A percentile compares a stretch with the other conserved stretches of the same genome.
phyloP scores from a whole-genome alignment of 2,329 filamentous ascomycete genomes.

The Cladosporium sp. region DNA sequence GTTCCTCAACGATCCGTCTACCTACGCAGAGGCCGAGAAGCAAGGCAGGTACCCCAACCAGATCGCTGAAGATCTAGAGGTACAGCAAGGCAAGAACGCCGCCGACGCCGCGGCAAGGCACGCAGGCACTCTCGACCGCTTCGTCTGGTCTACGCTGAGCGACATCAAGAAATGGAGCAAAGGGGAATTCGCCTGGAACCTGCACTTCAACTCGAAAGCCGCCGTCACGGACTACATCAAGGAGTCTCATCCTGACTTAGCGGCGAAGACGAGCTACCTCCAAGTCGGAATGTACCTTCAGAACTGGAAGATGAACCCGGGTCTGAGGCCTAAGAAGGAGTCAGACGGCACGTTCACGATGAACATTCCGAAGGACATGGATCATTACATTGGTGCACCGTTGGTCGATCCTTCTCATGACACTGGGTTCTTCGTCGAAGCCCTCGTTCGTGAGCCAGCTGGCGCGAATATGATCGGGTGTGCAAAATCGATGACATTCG shows the following conservation, averaged over 20 bases:
- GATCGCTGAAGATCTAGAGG: slow-evolving; percentile 13
- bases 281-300: slow-evolving; percentile 31
- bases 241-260: slow-evolving; percentile 23
- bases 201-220: slow-evolving; percentile 41
- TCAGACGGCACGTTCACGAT: slow-evolving; percentile 14
- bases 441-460: slow-evolving; percentile 18
- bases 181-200: slow-evolving; percentile 37
- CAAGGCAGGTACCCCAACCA: slow-evolving; percentile 12
- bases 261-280: slow-evolving; percentile 27
- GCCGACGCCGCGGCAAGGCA: slow-evolving; percentile 12
- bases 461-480: slow-evolving; percentile 16
- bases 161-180: slow-evolving; percentile 33
- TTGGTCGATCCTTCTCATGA: slow-evolving; percentile 26
- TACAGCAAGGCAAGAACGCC: slow-evolving; percentile 19
- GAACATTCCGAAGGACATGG: background rate
- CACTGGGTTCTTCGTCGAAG: slow-evolving; percentile 28
- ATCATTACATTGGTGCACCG: slow-evolving; percentile 6
- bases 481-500: background rate
- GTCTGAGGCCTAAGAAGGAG: slow-evolving; percentile 15
- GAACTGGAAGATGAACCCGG: slow-evolving; percentile 22
- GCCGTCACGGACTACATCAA: slow-evolving; percentile 28
- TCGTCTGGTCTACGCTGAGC: slow-evolving; percentile 36
- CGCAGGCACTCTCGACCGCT: slow-evolving; percentile 28
- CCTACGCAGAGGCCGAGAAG: slow-evolving; percentile 2
- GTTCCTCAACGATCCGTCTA: slow-evolving; percentile 9